Base-by-base conservation (phyloP, 805 yeast species). In the Yamadazyma takamatsuzukensis region DNA sequence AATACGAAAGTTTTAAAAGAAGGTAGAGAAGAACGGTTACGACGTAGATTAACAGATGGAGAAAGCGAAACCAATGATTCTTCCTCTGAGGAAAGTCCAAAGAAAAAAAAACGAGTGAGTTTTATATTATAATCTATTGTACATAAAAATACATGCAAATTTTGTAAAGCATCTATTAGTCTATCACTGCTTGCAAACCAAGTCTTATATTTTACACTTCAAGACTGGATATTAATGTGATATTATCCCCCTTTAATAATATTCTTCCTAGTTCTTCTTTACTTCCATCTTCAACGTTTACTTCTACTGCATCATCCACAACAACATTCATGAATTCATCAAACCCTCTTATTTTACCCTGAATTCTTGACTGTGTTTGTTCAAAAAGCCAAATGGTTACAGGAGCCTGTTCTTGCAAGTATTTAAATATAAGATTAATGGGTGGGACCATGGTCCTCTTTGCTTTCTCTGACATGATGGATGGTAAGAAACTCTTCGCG, bases 301-400 rank as follows among this genome's bases (percentile, higher is more conserved):
- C 66, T 47, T 94, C 96, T 11, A 64, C 61, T 1, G 80, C 80
- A 17, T 76, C 79, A 36, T 75, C 80, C 10, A 76, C 43, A 14
- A 75, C 80, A 8, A 76, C 61, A 53, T 93, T 93, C 98, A 93
- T 94, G 51, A 89, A 90, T 63, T 94, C 98, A 58, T 93, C 99
- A 59, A 94, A 90, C 1, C 99, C 99, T 39, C 81, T 70, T 18
- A 93, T 80, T 40, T 72, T 75, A 1, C 98, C 98, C 46, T 83
- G 84, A 18, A 90, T 74, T 43, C 94, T 70, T 44, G 72, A 69
- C 14, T 77, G 78, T 0, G 80, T 73, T 56, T 93, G 96, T 50
- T 93, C 97, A 45, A 72, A 88, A 8, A 93, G 66, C 97, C 97
- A 90, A 21, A 93, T 76, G 6, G 81, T 76, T 21, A 93, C 97